Evolutionary conservation across 768 basidiomycete species (phyloP).

Genomic region (Podaxis mareebaensis): DNA sequence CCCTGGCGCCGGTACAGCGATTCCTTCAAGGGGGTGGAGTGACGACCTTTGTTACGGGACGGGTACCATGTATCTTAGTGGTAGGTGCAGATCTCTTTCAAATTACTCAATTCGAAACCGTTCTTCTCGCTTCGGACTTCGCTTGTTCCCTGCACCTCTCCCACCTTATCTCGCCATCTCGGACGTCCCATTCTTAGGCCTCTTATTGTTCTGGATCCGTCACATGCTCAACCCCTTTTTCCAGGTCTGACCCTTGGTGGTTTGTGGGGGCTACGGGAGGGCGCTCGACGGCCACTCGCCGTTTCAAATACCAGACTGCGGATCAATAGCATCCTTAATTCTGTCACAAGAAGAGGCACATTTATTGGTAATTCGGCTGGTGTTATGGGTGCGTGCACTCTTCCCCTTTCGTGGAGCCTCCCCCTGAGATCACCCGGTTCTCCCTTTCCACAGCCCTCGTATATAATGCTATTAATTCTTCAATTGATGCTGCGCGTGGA

Average conservation of each 20-base stretch:
- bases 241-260: conserved; percentile 95
- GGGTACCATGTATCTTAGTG: conserved; percentile 97
- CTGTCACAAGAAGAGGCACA: conserved; percentile 93
- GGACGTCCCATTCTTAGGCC: conserved; percentile 55
- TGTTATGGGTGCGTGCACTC: conserved; percentile 78
- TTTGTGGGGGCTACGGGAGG: conserved; percentile 94
- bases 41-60: conserved; percentile 99
- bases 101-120: conserved; percentile 54
- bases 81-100: conserved; percentile 74
- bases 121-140: conserved; percentile 51
- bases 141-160: conserved; percentile 52
- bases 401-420: conserved; percentile 27
- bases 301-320: conserved; percentile 84
- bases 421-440: conserved; percentile 25
- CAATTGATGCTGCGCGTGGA: conserved; percentile 85
- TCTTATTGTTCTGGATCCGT: conserved; percentile 80
- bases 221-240: conserved; percentile 71
- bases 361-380: conserved; percentile 99
- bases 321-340: conserved; percentile 96
- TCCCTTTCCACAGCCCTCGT: conserved; percentile 72
- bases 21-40: conserved; percentile 96
- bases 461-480: conserved; percentile 96
- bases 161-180: conserved; percentile 69
- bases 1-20: conserved; percentile 86
- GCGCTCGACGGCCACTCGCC: conserved; percentile 82